Evolutionary conservation across 257 asterid genomes (phyloP), one percentile per base, ranked within the genome.

Genomic region (Paraleonurus japonicus): DNA sequence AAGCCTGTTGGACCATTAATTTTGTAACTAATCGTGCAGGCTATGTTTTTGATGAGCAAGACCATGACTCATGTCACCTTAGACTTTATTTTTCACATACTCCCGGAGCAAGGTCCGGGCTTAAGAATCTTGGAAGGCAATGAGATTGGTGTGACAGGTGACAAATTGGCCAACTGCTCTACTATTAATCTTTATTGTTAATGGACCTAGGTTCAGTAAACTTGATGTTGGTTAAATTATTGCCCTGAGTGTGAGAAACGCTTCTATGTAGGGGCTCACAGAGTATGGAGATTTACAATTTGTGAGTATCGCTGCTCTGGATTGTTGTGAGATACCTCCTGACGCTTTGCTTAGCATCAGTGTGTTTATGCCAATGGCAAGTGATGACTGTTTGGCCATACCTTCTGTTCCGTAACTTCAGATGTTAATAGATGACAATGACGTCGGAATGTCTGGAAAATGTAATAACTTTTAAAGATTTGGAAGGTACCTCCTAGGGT

Each of bases 101-200:
- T 61, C 88, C 86, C 23, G 95, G 85, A 79, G 85, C 83, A 19
- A 79, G 86, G 83, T 51, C 85, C 67, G 88, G 88, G 65, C 76
- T 79, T 5, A 83, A 78, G 72, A 70, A 32, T 60, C 87, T 79
- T 4, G 77, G 78, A 32, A 88, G 69, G 43, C 84, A 73, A 66
- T 85, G 83, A 80, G 69, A 27, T 79, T 77, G 47, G 65, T 72
- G 53, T 69, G 76, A 61, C 85, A 84, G 91, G 95, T 88, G 88
- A 85, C 41, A 35, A n/a, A 35, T 7, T 35, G 43, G 43, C 12
- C 43, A 70, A 79, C 33, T 47, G 20, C 53, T 81, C 67, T 50
- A 64, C 72, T 76, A 75, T 75, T 70, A 70, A 50, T 47, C 78
- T 58, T 70, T 47, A 47, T 63, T 58, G 69, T 62, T 70, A 68